These are phyloP conservation scores for Ascochyta lentis DNA, from an alignment of 2,329 filamentous ascomycete species.

Conservation along the genomic window DNA sequence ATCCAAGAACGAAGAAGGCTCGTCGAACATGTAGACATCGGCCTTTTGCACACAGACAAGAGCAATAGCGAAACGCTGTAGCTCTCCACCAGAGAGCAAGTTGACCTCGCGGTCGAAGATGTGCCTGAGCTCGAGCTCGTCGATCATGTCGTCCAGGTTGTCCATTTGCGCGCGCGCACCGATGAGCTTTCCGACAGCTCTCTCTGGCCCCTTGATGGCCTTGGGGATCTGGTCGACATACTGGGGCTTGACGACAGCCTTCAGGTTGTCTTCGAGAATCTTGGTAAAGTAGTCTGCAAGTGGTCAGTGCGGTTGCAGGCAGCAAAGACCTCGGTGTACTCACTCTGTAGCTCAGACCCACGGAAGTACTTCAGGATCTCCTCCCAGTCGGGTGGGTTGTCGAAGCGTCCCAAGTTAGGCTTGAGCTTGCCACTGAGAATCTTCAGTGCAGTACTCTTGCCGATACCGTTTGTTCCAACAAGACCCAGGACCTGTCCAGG, in stretches of 20 bases:
- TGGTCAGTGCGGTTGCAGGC: constrained; percentile 26
- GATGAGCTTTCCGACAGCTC: constrained; percentile 80
- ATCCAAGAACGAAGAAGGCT: constrained; percentile 98
- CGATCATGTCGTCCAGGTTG: constrained; percentile 81
- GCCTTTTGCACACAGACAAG: constrained; percentile 95
- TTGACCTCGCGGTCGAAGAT: constrained; percentile 92
- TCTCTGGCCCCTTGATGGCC: constrained; percentile 82
- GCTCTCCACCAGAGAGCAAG: constrained; percentile 92
- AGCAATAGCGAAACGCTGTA: constrained; percentile 97
- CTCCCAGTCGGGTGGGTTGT: constrained; percentile 98
- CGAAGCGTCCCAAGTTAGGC: constrained; percentile 92
- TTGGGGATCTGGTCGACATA: constrained; percentile 98
- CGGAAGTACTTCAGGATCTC: constrained; percentile 98
- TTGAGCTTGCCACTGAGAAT: constrained; percentile 98
- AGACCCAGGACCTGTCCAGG: constrained; percentile 95
- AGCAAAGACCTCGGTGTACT: constrained; percentile 38
- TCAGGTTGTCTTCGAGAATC: constrained; percentile 93
- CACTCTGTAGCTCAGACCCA: constrained; percentile 96
- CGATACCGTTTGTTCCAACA: constrained; percentile 99
- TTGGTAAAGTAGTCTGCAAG: constrained; percentile 93
- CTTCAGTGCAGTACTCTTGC: constrained; percentile 99
- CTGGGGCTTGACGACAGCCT: constrained; percentile 98
- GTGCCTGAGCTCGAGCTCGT: constrained; percentile 84
- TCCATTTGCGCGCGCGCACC: constrained; percentile 76
- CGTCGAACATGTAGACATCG: constrained; percentile 98